Evolutionary conservation across 2,329 filamentous ascomycete species (phyloP).

Genomic region (Nemania diffusa): DNA sequence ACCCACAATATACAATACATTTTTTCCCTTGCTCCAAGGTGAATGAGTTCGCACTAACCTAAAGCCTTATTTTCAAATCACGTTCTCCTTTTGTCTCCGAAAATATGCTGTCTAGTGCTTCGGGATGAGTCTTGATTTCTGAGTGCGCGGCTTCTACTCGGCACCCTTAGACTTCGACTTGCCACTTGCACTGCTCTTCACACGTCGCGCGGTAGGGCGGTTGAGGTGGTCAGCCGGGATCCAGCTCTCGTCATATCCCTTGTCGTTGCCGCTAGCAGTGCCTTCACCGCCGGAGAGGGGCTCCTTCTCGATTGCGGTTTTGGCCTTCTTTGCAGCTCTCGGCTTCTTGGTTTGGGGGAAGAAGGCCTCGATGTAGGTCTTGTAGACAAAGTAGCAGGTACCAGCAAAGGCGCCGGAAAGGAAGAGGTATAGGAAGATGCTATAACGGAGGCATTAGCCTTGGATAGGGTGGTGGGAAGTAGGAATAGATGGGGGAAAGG

Average conservation of each 20-base stretch:
- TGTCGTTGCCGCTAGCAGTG: slow-evolving; percentile 73
- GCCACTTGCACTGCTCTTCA: slow-evolving; percentile 66
- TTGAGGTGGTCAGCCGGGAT: slow-evolving; percentile 91
- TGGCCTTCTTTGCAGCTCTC: slow-evolving; percentile 58
- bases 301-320: slow-evolving; percentile 60
- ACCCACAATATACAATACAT: slow-evolving; percentile 14
- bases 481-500: slow-evolving; percentile 9
- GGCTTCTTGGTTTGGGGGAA: slow-evolving; percentile 86
- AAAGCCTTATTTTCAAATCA: slow-evolving; percentile 26
- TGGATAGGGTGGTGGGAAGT: slow-evolving; percentile 19
- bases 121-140: slow-evolving; percentile 8
- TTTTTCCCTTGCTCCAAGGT: slow-evolving; percentile 20
- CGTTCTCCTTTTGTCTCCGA: slow-evolving; percentile 17
- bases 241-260: slow-evolving; percentile 91
- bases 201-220: slow-evolving; percentile 77
- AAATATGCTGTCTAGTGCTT: background rate
- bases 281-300: slow-evolving; percentile 76
- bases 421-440: slow-evolving; percentile 97
- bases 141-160: slow-evolving; percentile 44
- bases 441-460: slow-evolving; percentile 64
- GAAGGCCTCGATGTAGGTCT: slow-evolving; percentile 94
- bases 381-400: slow-evolving; percentile 95
- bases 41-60: slow-evolving; percentile 10
- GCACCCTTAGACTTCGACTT: slow-evolving; percentile 55
- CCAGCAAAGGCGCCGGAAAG: slow-evolving; percentile 81